Evolutionary conservation across 768 basidiomycete genomes (phyloP), one percentile per base, ranked within the genome.

Genomic region (Amanita inopinata): DNA sequence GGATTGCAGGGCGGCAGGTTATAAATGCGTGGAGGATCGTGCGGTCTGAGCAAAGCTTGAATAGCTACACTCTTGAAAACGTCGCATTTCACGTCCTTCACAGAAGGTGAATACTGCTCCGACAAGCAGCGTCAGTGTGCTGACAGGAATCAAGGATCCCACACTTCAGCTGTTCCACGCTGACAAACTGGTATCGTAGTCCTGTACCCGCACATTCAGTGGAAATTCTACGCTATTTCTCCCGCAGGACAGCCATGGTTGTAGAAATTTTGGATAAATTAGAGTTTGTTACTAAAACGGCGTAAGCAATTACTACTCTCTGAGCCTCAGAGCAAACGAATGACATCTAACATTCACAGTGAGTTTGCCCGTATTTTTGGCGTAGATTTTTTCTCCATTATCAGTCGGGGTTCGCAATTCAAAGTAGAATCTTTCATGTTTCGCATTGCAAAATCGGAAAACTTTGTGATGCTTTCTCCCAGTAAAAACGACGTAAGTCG

Each of bases 361-460:
- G 96, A 99, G 60, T 97, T 97, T 53, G 93, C 96, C 30, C 80
- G 96, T 7, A 89, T 98, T 4, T 98, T 96, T 50, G 94, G 96
- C 0, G 83, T 99, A 33, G 96, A 99, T 61, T 98, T 97, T 58
- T 88, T 83, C 56, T 96, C 92, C 3, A 93, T 97, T 23, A 76
- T 96, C 49, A 91, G 78, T 47, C 78, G 96, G 23, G 96, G 96
- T 0, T 96, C 92, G 0, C 96, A 99, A 54, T 98, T 91, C 70
- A 99, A 98, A 63, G 96, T 98, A 19, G 96, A 99, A 64, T 92
- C 92, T 0, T 94, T 99, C 65, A 83, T 99, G 83, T 93, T 96
- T 59, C 80, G 93, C 14, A 91, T 98, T 36, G 87, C 88, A 12
- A 98, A 98, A 59, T 92, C 96, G 0, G 96, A 98, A 58, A 86